phyloP scores from a whole-genome alignment of 805 yeast genomes.

The Kazachstania viticola region DNA sequence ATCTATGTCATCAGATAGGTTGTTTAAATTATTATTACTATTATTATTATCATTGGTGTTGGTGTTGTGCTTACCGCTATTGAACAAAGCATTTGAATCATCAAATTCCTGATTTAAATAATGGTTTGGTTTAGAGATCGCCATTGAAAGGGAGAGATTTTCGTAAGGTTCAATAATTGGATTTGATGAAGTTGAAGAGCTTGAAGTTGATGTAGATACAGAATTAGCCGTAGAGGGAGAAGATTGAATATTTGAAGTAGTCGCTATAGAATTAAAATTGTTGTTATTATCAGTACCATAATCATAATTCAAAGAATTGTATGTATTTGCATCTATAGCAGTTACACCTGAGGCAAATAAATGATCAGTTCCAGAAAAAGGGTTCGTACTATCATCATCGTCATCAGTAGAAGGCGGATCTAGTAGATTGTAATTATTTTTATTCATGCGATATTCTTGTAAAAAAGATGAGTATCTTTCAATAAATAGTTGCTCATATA shows the following conservation, averaged over 20 bases:
- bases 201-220: neutral
- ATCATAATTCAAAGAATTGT: too few species aligned
- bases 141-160: constrained; percentile 20
- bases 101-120: neutral
- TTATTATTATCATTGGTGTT: too few species aligned
- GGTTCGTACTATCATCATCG: constrained; percentile 30
- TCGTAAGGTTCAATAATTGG: constrained; percentile 16
- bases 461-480: too few species aligned
- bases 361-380: constrained; percentile 29
- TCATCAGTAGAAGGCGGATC: constrained; percentile 10
- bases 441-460: too few species aligned
- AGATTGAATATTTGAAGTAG: too few species aligned
- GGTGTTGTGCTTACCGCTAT: too few species aligned
- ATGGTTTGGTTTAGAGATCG: constrained; percentile 4
- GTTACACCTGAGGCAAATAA: constrained; percentile 29
- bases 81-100: too few species aligned
- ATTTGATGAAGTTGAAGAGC: neutral
- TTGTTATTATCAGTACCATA: constrained; percentile 7
- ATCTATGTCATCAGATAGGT: too few species aligned
- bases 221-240: too few species aligned
- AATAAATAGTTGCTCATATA: too few species aligned
- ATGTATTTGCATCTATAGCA: constrained; percentile 10
- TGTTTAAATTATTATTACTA: too few species aligned
- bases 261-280: neutral
- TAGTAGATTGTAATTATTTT: too few species aligned